These are phyloP conservation scores for Beauveria asiatica DNA, from an alignment of 2,329 filamentous ascomycete genomes.

Conservation along the genomic window DNA sequence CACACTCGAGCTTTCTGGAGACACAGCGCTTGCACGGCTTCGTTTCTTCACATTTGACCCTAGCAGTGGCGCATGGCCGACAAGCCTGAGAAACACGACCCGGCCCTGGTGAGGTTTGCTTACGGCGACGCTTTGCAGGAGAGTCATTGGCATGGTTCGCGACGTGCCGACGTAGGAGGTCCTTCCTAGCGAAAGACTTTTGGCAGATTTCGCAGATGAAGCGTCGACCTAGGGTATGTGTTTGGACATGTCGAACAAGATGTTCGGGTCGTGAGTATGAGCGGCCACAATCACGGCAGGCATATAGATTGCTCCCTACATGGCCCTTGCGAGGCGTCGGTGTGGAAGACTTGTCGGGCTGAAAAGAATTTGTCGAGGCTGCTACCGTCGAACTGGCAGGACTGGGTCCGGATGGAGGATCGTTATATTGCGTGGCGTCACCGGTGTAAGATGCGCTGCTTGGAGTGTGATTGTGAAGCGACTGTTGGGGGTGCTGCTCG, in stretches of 20 bases:
- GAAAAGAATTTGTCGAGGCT: not conserved
- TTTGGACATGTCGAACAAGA: slow-evolving; percentile 43
- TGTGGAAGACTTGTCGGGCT: slow-evolving; percentile 2
- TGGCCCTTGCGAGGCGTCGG: slow-evolving; percentile 19
- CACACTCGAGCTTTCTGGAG: slow-evolving; percentile 38
- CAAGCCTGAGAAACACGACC: slow-evolving; percentile 46
- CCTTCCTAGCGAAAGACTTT: slow-evolving; percentile 45
- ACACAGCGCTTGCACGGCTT: slow-evolving; percentile 46
- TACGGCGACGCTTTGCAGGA: slow-evolving; percentile 38
- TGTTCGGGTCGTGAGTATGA: slow-evolving; percentile 47
- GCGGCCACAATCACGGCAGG: slow-evolving; percentile 43
- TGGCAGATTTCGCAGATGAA: slow-evolving; percentile 42
- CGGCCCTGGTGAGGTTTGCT: slow-evolving; percentile 34
- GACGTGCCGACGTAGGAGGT: slow-evolving; percentile 44
- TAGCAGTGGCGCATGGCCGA: slow-evolving; percentile 40
- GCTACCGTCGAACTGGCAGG: not conserved
- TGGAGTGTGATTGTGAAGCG: not conserved
- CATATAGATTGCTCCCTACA: slow-evolving; percentile 29
- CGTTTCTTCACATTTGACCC: slow-evolving; percentile 46
- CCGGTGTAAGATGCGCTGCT: not conserved
- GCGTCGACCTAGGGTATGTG: slow-evolving; percentile 41
- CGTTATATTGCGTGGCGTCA: not conserved
- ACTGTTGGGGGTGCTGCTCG: slow-evolving; percentile 1
- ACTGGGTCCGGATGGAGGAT: not conserved
- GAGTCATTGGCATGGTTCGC: slow-evolving; percentile 42